These are phyloP conservation scores for Didymella segeticola DNA, from an alignment of 2,329 filamentous ascomycete genomes.

Conservation along the genomic window DNA sequence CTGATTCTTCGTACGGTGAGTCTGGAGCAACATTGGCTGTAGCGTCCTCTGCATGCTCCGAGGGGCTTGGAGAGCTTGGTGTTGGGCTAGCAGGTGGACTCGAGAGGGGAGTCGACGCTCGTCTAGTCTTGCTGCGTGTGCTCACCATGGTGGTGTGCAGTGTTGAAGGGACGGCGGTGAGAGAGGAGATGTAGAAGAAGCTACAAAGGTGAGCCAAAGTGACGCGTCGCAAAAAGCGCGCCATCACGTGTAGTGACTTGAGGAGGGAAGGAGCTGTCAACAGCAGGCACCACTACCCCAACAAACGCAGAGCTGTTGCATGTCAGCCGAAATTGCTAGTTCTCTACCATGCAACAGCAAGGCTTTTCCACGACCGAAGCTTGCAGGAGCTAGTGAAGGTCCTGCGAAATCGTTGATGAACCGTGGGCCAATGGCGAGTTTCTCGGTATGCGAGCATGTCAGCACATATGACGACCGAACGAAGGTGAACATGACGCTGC, in stretches of 20 bases:
- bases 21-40: not conserved
- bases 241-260: conserved; percentile 1
- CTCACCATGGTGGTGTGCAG: not conserved
- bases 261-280: not conserved
- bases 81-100: conserved; percentile 1
- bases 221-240: conserved; percentile 9
- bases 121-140: not conserved
- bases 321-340: no score
- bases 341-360: no score
- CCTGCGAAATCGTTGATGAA: not conserved
- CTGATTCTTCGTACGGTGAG: not conserved
- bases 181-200: not conserved
- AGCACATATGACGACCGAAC: not conserved
- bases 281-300: not conserved
- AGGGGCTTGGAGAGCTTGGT: not conserved
- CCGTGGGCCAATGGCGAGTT: not conserved
- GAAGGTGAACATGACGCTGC: not conserved
- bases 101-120: not conserved
- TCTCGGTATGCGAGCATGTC: not conserved
- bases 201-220: not conserved
- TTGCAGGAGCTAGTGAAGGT: not conserved
- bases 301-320: not conserved
- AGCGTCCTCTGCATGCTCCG: not conserved
- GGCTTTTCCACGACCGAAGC: no score
- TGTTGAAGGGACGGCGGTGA: not conserved